Conservation (phyloP, 75 land plant species). For the Picea sitchensis region DNA sequence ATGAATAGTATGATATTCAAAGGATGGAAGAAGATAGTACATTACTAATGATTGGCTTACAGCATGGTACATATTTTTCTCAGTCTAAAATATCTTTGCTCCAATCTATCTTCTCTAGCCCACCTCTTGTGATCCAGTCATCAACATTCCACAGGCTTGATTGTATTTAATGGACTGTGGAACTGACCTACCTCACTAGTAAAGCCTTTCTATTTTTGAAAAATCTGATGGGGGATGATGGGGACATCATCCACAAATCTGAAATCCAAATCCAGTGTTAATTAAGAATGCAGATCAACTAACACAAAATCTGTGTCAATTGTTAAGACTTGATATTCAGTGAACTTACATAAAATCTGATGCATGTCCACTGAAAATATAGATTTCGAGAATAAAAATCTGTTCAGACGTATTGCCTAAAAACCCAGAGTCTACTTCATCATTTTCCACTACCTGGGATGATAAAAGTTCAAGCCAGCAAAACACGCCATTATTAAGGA, state of each 20-base stretch:
- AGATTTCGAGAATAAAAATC: constrained; percentile 20
- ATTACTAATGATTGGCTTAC: too few relatives aligned
- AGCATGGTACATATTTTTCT: too few relatives aligned
- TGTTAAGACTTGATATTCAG: background rate
- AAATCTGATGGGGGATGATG: constrained; percentile 45
- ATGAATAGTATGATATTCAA: too few relatives aligned
- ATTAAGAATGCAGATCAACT: too few relatives aligned
- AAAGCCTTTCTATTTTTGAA: constrained; percentile 48
- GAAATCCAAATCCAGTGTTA: background rate
- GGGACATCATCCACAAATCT: constrained; percentile 54
- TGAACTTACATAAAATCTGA: constrained; percentile 21
- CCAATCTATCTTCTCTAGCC: constrained; percentile 53
- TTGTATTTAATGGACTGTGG: constrained; percentile 53
- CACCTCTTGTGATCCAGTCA: constrained; percentile 60
- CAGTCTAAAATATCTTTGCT: constrained; percentile 5
- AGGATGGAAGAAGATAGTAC: too few relatives aligned
- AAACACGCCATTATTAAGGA: too few relatives aligned
- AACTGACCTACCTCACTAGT: constrained; percentile 40
- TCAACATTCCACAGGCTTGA: constrained; percentile 67
- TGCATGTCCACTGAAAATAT: constrained; percentile 27
- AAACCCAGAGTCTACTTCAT: constrained; percentile 30
- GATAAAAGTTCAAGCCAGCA: background rate
- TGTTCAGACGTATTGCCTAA: constrained; percentile 20
- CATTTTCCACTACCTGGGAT: constrained; percentile 15
- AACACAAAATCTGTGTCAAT: too few relatives aligned